phyloP scores from a whole-genome alignment of 371 early-diverging fungal species.

The Mucor plumbeus region DNA sequence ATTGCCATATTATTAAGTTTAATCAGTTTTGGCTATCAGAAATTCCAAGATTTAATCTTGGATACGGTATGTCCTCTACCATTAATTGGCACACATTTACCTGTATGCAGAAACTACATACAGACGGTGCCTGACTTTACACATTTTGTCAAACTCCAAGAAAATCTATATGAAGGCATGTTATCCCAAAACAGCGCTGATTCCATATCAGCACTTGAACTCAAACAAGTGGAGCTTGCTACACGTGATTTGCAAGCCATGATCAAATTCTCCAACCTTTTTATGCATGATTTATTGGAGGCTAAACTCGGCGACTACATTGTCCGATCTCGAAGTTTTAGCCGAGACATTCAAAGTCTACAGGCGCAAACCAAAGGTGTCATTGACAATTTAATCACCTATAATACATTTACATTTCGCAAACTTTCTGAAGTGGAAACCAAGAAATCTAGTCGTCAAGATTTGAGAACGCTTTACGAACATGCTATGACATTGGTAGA shows the following conservation, averaged over 20 bases:
- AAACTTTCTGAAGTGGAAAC: constrained; percentile 41
- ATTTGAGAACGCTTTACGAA: constrained; percentile 44
- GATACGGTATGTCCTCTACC: constrained; percentile 32
- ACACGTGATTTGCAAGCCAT: constrained; percentile 52
- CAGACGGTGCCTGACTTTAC: constrained; percentile 51
- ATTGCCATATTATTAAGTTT: constrained; percentile 12
- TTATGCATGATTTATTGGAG: constrained; percentile 36
- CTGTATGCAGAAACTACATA: constrained; percentile 29
- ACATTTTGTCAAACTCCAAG: constrained; percentile 49
- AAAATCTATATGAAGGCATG: constrained; percentile 45
- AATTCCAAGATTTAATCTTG: constrained; percentile 13
- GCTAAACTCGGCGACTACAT: constrained; percentile 47
- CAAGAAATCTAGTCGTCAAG: constrained; percentile 39
- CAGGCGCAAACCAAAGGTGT: constrained; percentile 32
- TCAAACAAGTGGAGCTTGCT: constrained; percentile 52
- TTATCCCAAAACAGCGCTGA: constrained; percentile 36
- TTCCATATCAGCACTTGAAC: constrained; percentile 42
- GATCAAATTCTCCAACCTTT: constrained; percentile 48
- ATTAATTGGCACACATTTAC: constrained; percentile 21
- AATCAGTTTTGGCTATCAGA: constrained; percentile 18
- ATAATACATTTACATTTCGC: constrained; percentile 50
- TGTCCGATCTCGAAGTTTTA: constrained; percentile 38
- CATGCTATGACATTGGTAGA: constrained; percentile 49
- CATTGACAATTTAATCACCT: constrained; percentile 53
- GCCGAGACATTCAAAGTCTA: constrained; percentile 39